phyloP scores from a whole-genome alignment of 2,329 filamentous ascomycete genomes.

The Stemphylium beticola region DNA sequence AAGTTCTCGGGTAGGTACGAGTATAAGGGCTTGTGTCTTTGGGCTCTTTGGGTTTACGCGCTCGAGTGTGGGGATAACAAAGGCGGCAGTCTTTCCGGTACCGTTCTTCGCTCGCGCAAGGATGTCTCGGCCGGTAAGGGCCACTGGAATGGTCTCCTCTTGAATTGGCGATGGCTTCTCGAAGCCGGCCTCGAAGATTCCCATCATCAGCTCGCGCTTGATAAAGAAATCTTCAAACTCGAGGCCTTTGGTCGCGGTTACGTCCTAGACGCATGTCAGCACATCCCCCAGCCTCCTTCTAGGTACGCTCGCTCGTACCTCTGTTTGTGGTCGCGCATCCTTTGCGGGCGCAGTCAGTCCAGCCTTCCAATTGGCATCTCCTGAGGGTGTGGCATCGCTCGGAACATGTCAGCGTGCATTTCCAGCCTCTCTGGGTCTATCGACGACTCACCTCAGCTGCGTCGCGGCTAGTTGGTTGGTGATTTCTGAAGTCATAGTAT shows the following conservation, averaged over 20 bases:
- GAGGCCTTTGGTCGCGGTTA: slow-evolving; percentile 94
- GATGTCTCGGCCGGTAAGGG: slow-evolving; percentile 92
- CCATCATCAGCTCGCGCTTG: slow-evolving; percentile 95
- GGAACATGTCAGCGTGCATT: slow-evolving; percentile 23
- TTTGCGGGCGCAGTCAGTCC: slow-evolving; percentile 73
- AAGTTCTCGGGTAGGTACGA: slow-evolving; percentile 95
- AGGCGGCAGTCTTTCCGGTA: slow-evolving; percentile 97
- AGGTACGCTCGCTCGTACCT: slow-evolving; percentile 59
- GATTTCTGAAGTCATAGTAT: slow-evolving; percentile 56
- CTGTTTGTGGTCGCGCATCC: slow-evolving; percentile 80
- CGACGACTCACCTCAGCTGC: slow-evolving; percentile 53
- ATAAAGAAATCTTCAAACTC: slow-evolving; percentile 98
- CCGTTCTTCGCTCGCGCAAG: slow-evolving; percentile 97
- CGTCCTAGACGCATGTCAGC: slow-evolving; percentile 70
- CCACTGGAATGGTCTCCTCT: slow-evolving; percentile 98
- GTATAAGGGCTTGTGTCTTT: slow-evolving; percentile 95
- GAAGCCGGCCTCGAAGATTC: slow-evolving; percentile 98
- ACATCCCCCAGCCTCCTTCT: background rate
- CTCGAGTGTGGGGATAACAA: slow-evolving; percentile 93
- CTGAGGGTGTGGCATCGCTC: slow-evolving; percentile 55
- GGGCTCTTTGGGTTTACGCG: slow-evolving; percentile 95
- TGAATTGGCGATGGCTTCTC: slow-evolving; percentile 99
- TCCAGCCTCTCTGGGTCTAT: slow-evolving; percentile 3
- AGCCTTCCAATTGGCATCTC: slow-evolving; percentile 74
- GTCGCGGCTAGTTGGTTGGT: slow-evolving; percentile 64